Evolutionary conservation across 2,329 filamentous ascomycete species (phyloP).

Genomic region (Domatiomyces globalis): DNA sequence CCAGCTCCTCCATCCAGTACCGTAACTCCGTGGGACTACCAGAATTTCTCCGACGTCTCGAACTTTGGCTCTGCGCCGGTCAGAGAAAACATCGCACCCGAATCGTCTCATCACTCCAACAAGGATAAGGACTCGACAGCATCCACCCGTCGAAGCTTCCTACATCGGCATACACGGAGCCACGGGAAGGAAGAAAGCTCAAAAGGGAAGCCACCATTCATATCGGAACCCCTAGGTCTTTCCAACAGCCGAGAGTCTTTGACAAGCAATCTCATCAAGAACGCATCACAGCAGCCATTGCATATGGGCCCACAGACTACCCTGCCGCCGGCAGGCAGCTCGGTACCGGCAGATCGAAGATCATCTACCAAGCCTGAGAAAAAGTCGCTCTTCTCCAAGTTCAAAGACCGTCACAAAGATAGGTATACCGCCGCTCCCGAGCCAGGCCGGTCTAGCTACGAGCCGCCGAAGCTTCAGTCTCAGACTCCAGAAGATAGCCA

Average conservation of each 20-base stretch:
- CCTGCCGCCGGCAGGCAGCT: slow-evolving; percentile 60
- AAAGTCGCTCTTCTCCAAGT: slow-evolving; percentile 39
- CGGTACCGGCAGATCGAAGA: slow-evolving; percentile 53
- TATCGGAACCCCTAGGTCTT: slow-evolving; percentile 49
- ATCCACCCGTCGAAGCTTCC: slow-evolving; percentile 30
- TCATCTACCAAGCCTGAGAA: slow-evolving; percentile 26
- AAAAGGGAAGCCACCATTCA: slow-evolving; percentile 23
- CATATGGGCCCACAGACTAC: slow-evolving; percentile 37
- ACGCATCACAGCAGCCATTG: slow-evolving; percentile 36
- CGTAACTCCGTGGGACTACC: slow-evolving; percentile 94
- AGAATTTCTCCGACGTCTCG: slow-evolving; percentile 52
- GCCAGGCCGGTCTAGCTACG: slow-evolving; percentile 20
- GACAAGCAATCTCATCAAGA: slow-evolving; percentile 39
- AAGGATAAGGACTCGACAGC: slow-evolving; percentile 47
- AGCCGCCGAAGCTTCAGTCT: slow-evolving; percentile 6
- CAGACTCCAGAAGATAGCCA: slow-evolving; percentile 10
- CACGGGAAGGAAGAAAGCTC: slow-evolving; percentile 39
- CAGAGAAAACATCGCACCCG: slow-evolving; percentile 45
- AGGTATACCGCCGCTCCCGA: slow-evolving; percentile 24
- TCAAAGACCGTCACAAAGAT: slow-evolving; percentile 37
- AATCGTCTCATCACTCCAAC: slow-evolving; percentile 64
- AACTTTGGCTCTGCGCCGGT: slow-evolving; percentile 18
- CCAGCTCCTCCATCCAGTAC: slow-evolving; percentile 65
- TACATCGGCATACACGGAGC: slow-evolving; percentile 42
- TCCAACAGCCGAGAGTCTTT: slow-evolving; percentile 64